Conservation (phyloP, 129 eudicot genomes). For the Centaurea solstitialis region DNA sequence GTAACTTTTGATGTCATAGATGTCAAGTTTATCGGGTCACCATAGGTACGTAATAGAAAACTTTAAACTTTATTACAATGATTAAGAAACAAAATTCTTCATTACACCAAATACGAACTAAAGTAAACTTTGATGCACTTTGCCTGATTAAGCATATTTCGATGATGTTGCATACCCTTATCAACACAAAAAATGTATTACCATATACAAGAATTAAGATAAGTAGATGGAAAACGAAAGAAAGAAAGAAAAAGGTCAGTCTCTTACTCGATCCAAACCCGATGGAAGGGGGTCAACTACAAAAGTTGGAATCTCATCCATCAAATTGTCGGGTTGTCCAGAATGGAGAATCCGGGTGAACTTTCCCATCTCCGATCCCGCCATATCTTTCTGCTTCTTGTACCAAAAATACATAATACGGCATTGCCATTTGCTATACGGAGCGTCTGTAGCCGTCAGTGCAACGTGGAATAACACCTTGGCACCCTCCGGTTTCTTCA, state of each 20-base stretch:
- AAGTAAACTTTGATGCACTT: background rate
- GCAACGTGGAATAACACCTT: constrained; percentile 64
- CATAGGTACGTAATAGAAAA: background rate
- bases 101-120: background rate
- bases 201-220: background rate
- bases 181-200: background rate
- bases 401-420: constrained; percentile 80
- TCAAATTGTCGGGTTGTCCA: constrained; percentile 59
- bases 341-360: constrained; percentile 72
- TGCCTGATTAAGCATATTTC: background rate
- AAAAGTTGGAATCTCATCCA: constrained; percentile 71
- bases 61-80: background rate
- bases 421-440: constrained; percentile 84
- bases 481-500: constrained; percentile 34
- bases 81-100: background rate
- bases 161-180: background rate
- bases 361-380: constrained; percentile 75
- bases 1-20: background rate
- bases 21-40: background rate
- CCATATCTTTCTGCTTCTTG: constrained; percentile 50
- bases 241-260: background rate
- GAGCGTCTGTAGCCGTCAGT: constrained; percentile 75
- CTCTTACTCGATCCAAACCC: constrained; percentile 72
- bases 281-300: constrained; percentile 76
- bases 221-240: background rate